phyloP scores from a whole-genome alignment of 169 alveolate genomes.

The Pseudocohnilembus persalinus region DNA sequence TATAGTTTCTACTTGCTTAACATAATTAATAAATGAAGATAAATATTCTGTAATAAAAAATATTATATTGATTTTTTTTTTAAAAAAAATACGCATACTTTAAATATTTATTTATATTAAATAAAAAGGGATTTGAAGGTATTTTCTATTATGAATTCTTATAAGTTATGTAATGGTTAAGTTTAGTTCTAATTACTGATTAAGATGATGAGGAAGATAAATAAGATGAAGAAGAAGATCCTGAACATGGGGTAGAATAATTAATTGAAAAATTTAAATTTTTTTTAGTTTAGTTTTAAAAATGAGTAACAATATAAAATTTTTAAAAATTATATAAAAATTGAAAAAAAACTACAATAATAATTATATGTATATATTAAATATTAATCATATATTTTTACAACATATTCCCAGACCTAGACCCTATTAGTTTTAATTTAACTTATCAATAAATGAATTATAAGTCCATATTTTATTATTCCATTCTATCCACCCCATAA shows the following conservation, averaged over 20 bases:
- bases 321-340: too few species aligned
- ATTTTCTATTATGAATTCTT: conserved; percentile 41
- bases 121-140: conserved; percentile 40
- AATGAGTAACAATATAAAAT: background rate
- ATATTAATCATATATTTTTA: background rate
- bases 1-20: conserved; percentile 27
- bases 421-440: background rate
- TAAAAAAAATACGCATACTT: background rate
- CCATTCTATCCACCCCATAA: conserved; percentile 48
- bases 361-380: background rate
- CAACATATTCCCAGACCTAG: conserved; percentile 26
- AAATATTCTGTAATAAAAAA: conserved; percentile 14
- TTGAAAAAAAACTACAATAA: too few species aligned
- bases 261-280: conserved; percentile 20
- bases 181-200: conserved; percentile 33
- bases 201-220: conserved; percentile 26
- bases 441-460: conserved; percentile 4
- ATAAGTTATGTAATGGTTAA: conserved; percentile 48
- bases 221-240: conserved; percentile 26
- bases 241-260: conserved; percentile 23
- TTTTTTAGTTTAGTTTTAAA: conserved; percentile 9
- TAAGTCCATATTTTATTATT: conserved; percentile 39
- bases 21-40: conserved; percentile 35
- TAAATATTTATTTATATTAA: too few species aligned
- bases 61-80: too few species aligned